A percentile compares a stretch with the other conserved stretches of the same genome.
phyloP scores from a whole-genome alignment of 2,329 filamentous ascomycete species.

The Hortaea sp. region DNA sequence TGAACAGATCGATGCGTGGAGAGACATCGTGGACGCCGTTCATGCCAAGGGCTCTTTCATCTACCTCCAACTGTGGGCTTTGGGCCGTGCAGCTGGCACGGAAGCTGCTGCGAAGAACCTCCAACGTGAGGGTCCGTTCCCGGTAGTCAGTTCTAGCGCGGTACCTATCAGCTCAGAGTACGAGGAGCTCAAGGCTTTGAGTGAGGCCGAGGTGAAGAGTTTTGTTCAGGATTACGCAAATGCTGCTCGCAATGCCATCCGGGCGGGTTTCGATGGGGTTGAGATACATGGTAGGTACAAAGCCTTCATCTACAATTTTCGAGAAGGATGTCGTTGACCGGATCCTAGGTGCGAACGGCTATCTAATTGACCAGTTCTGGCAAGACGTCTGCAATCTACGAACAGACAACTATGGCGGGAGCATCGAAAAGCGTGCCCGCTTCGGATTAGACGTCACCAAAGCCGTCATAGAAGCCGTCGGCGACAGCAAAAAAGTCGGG shows the following conservation, averaged over 20 bases:
- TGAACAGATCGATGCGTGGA: conserved; percentile 52
- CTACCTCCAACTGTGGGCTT: conserved; percentile 52
- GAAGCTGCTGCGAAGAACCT: conserved; percentile 2
- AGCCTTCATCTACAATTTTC: background rate
- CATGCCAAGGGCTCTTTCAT: conserved; percentile 53
- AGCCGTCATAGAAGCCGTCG: conserved; percentile 37
- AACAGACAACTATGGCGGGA: conserved; percentile 36
- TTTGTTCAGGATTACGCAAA: conserved; percentile 28
- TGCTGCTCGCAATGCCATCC: conserved; percentile 33
- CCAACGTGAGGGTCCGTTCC: conserved; percentile 5
- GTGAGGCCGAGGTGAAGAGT: conserved; percentile 28
- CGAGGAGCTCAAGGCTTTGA: conserved; percentile 24
- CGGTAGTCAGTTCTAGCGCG: conserved; percentile 7
- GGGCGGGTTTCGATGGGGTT: conserved; percentile 50
- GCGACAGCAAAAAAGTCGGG: conserved; percentile 37
- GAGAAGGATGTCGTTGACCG: background rate
- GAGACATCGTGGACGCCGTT: conserved; percentile 49
- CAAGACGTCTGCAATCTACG: conserved; percentile 45
- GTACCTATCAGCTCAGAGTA: conserved; percentile 5
- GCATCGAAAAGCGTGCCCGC: conserved; percentile 38
- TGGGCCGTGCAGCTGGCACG: conserved; percentile 43
- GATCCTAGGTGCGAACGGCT: conserved; percentile 28
- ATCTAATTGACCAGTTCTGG: conserved; percentile 55
- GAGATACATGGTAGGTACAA: conserved; percentile 32
- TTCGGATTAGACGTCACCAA: conserved; percentile 43